Evolutionary conservation across 225 moss, liverwort and hornwort genomes (phyloP), one percentile per base, ranked within the genome.

Genomic region (Thuidium tamariscinum): DNA sequence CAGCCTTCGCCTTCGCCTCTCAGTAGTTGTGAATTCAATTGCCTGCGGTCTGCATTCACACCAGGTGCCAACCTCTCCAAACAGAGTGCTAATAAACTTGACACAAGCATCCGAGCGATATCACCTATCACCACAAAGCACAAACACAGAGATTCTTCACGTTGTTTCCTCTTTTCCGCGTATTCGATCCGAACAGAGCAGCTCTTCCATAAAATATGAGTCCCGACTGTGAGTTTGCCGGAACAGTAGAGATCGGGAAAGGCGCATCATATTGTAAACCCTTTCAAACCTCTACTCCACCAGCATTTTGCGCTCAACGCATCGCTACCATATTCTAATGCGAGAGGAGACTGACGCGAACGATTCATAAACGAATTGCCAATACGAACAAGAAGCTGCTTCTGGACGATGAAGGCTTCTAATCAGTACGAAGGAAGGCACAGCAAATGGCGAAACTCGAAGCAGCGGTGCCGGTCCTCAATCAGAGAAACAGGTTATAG

Each of bases 241-340:
- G 20, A 82, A 72, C 42, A 88, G 49, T 57, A 79, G 83, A 88
- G 82, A 88, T 90, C 26, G 78, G 78, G 65, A 90, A 85, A 82
- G 82, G 66, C 29, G 73, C 78, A 88, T 42, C 42, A 48, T 77
- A 37, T 26, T 84, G 46, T 30, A 82, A 85, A 90, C 51, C 90
- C 85, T 71, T 83, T 83, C 79, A 66, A 60, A 88, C 78, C 82
- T 82, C 85, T 78, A 71, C 42, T 54, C 56, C 51, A 79, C 29
- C 29, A 64, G 22, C 51, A 52, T 69, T 69, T 37, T 13, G 73
- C 44, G 29, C 67, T 80, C 59, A 79, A 62, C 42, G 13, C 51
- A 80, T 67, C 27, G n/a, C 74, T 27, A 34, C 34, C 42, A 62
- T 10, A 62, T 59, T n/a, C 57, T 32, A 55, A 41, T 29, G 67